These are phyloP conservation scores for Henckelia pumila DNA, from an alignment of 257 asterid species.

Conservation along the genomic window DNA sequence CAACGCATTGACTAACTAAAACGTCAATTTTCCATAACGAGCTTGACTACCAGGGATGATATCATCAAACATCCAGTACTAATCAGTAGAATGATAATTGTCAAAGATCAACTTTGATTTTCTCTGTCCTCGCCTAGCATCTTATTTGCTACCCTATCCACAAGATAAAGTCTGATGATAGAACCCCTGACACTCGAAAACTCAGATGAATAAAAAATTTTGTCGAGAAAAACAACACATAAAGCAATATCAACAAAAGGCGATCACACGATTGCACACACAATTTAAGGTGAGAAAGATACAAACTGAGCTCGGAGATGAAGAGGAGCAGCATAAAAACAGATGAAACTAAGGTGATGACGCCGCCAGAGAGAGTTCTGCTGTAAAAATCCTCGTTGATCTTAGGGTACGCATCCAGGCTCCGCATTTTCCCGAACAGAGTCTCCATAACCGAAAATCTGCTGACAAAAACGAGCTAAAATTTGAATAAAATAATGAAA, in stretches of 20 bases:
- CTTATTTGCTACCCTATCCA: slow-evolving; percentile 14
- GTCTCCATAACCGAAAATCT: slow-evolving; percentile 53
- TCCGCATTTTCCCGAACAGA: slow-evolving; percentile 63
- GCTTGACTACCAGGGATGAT: not conserved
- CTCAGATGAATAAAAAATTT: not conserved
- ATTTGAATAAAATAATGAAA: too few species aligned
- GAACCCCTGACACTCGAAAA: not conserved
- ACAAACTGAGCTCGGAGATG: slow-evolving; percentile 93
- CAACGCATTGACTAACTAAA: not conserved
- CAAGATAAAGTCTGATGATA: too few species aligned
- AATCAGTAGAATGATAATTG: not conserved
- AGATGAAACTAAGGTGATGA: slow-evolving; percentile 83
- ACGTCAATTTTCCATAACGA: not conserved
- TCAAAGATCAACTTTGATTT: not conserved
- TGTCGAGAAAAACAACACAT: not conserved
- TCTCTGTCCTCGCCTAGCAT: not conserved
- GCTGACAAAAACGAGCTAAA: not conserved
- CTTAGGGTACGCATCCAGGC: slow-evolving; percentile 89
- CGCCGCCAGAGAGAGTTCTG: slow-evolving; percentile 91
- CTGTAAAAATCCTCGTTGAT: slow-evolving; percentile 98
- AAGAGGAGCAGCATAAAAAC: slow-evolving; percentile 82
- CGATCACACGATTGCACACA: not conserved
- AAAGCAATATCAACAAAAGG: slow-evolving; percentile 13
- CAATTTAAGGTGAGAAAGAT: not conserved
- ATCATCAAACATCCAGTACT: not conserved